These are phyloP conservation scores for Conoideocrella luteorostrata DNA, from an alignment of 2,329 filamentous ascomycete species.

Conservation along the genomic window DNA sequence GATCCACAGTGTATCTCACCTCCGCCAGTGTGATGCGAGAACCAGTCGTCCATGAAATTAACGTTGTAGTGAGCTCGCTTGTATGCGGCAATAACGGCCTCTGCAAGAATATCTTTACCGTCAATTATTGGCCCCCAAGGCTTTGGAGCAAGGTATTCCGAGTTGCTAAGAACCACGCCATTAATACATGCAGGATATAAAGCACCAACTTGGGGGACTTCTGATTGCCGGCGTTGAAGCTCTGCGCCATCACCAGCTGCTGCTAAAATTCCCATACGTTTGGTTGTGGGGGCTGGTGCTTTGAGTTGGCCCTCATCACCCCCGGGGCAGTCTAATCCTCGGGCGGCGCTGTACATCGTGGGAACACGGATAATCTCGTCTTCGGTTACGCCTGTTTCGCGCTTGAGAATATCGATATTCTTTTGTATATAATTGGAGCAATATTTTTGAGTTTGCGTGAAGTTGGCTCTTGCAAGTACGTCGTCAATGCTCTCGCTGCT, in stretches of 20 bases:
- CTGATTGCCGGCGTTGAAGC: no score
- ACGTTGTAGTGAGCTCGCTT: constrained; percentile 14
- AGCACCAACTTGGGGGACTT: constrained; percentile 8
- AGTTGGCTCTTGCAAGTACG: constrained; percentile 1
- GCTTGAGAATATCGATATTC: constrained; percentile 15
- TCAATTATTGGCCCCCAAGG: constrained; percentile 21
- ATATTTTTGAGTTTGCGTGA: constrained; percentile 6
- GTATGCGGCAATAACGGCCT: constrained; percentile 17
- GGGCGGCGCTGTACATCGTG: constrained; percentile 11
- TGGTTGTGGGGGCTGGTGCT: no score
- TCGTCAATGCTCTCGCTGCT: constrained; percentile 5
- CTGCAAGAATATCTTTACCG: constrained; percentile 18
- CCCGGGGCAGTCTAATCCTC: no score
- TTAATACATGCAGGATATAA: constrained; percentile 17
- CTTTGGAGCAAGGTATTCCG: constrained; percentile 13
- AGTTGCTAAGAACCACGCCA: constrained; percentile 15
- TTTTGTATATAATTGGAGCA: constrained; percentile 12
- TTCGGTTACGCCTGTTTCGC: constrained; percentile 15
- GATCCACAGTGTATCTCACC: constrained; percentile 23
- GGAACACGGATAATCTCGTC: constrained; percentile 17
- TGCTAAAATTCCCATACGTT: no score
- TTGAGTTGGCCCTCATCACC: no score
- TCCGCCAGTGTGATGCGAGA: constrained; percentile 15
- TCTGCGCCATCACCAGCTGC: background rate
- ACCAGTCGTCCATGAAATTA: constrained; percentile 21